Evolutionary conservation across 2,329 filamentous ascomycete species (phyloP), one percentile per base, ranked within the genome.

Genomic region (Fusarium sp.): DNA sequence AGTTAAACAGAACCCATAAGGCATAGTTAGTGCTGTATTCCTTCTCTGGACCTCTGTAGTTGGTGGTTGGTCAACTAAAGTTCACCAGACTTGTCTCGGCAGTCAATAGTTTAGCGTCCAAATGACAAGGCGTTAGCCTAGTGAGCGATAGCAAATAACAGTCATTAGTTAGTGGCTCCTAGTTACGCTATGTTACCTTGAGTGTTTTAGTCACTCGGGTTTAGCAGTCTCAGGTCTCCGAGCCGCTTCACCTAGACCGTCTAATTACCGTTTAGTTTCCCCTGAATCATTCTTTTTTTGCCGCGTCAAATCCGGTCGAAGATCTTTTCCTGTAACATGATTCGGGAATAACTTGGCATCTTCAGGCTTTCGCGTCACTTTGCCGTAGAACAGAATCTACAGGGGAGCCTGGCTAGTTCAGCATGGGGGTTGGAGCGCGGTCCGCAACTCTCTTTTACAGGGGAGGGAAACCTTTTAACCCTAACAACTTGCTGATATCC

Each of bases 201-300:
- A 34, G 16, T 44, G 41, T 44, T 25, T 44, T 44, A 44, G 20
- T 44, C 37, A 12, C 37, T 20, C 12, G 20, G 48, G 37, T 24
- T 41, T 13, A 40, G 41, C 20, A 24, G 41, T 44, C 41, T 44
- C 41, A 44, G 41, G 41, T 44, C 22, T 22, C 14, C 8, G 6
- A 24, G 20, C 41, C 41, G 32, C 49, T 41, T 20, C 32, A 52
- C 25, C 32, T 52, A 52, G 29, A 47, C 32, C 16, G 30, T 60
- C 54, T 59, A 61, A 49, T 61, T 34, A 48, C 56, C 29, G 20
- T 27, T 16, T 40, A 60, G 47, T 34, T 24, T 30, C 27, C 29
- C 58, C 59, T 65, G 45, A 41, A 29, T 53, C 9, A 29, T 42
- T 24, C 29, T 45, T 37, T 18, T 20, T 65, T 51, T 59, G 32